Base-by-base conservation (phyloP, 257 asterid species). In the Solanum paucissectum region DNA sequence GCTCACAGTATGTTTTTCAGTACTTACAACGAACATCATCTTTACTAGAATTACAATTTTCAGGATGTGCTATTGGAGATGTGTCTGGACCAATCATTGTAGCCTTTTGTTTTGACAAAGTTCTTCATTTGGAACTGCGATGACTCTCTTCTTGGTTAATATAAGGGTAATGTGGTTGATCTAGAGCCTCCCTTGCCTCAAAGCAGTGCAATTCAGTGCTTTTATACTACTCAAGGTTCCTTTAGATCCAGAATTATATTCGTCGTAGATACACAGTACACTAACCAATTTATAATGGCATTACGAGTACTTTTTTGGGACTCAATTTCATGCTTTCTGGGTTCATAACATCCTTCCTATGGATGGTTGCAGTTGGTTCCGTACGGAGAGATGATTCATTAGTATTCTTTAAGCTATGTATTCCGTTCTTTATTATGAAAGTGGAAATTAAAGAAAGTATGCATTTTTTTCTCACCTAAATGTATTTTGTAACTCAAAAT, bases 11-110 rank as follows among this genome's bases (percentile, higher is more conserved):
- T 44, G 23, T 7, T 20, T 55, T 37, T 42, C 33, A 40, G 7
- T 32, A 64, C 76, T 12, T 83, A 3, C 27, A 37, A 38, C 7
- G 6, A 85, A 21, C 69, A 8, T 18, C 52, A 60, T 87, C 9
- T 71, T n/a, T 27, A 60, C 20, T 87, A 5, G 74, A 25, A 25
- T 71, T 6, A 82, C 52, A 32, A 74, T 85, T 52, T 89, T 89
- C 94, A 94, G 98, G 99, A 73, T 95, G 99, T 85, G 90, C 95
- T 25, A 62, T 92, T 7, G 99, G 99, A 73, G 99, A 97, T 87
- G 87, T 95, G 68, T 91, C 94, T 4, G 99, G 99, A 36, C 98
- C 99, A 11, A 20, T 93, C 25, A 71, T 49, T 95, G 89, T 96
- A 33, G 88, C 96, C 4, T 90, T 90, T 79, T 91, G 92, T 84